Conservation (phyloP, 768 basidiomycete species). For the Lentinula guzmanii region DNA sequence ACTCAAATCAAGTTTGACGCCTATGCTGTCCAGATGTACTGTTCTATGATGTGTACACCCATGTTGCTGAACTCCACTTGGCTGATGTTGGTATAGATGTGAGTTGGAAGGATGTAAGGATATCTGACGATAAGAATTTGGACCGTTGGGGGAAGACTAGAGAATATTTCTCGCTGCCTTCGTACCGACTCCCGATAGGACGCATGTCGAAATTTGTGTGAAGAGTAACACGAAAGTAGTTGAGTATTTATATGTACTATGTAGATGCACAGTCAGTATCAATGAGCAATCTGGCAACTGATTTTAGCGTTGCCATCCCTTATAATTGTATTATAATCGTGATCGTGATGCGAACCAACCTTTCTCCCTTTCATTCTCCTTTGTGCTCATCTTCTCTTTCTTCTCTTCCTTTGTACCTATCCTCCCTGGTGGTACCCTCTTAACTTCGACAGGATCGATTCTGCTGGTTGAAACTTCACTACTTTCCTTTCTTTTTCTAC, state of each 20-base stretch:
- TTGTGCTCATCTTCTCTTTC: conserved; percentile 5
- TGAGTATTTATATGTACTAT: background rate
- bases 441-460: conserved; percentile 20
- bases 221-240: background rate
- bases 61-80: conserved; percentile 79
- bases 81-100: conserved; percentile 75
- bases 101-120: conserved; percentile 77
- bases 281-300: background rate
- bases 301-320: background rate
- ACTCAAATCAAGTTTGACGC: background rate
- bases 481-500: conserved; percentile 8
- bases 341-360: background rate
- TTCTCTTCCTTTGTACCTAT: background rate
- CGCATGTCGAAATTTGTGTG: conserved; percentile 1
- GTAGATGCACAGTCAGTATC: background rate
- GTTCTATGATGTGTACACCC: conserved; percentile 90
- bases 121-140: conserved; percentile 39
- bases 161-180: conserved; percentile 71
- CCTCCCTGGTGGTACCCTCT: conserved; percentile 2
- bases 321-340: background rate
- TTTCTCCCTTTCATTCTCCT: conserved; percentile 10
- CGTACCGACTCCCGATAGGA: conserved; percentile 64
- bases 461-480: conserved; percentile 5
- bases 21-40: conserved; percentile 52
- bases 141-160: conserved; percentile 74